Conservation (phyloP, 257 asterid species). For the Solanum lycopersicoides region DNA sequence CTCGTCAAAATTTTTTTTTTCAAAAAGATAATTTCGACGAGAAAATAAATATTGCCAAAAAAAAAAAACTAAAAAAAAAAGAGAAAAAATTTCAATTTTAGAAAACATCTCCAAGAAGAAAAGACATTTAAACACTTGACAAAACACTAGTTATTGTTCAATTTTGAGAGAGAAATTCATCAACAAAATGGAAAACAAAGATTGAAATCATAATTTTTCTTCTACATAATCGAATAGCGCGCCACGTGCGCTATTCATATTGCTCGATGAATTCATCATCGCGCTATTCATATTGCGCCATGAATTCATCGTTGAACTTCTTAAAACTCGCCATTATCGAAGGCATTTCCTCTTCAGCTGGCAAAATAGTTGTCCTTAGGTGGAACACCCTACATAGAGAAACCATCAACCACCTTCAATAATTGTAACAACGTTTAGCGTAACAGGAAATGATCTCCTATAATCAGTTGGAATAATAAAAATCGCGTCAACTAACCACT, state of each 20-base stretch:
- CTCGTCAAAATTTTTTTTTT: background rate
- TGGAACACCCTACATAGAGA: constrained; percentile 70
- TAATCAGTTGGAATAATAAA: background rate
- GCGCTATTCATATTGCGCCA: constrained; percentile 80
- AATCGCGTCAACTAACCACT: background rate
- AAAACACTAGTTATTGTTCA: background rate
- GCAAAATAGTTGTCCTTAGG: constrained; percentile 89
- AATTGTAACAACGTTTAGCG: background rate
- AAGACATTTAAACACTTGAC: background rate
- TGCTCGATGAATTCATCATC: background rate
- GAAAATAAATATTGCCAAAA: too few species aligned
- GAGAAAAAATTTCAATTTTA: too few species aligned
- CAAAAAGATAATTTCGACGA: too few species aligned
- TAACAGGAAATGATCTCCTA: background rate
- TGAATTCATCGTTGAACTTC: constrained; percentile 80
- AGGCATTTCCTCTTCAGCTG: constrained; percentile 97
- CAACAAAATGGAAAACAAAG: background rate
- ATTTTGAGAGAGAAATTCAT: background rate
- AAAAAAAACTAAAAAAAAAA: too few species aligned
- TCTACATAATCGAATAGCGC: background rate
- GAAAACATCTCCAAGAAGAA: too few species aligned
- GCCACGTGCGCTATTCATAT: background rate
- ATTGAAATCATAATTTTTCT: background rate
- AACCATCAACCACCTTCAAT: background rate
- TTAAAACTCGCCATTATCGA: constrained; percentile 81